These are phyloP conservation scores for Tolypocladium nubicola DNA, from an alignment of 2,329 filamentous ascomycete species.

Conservation along the genomic window DNA sequence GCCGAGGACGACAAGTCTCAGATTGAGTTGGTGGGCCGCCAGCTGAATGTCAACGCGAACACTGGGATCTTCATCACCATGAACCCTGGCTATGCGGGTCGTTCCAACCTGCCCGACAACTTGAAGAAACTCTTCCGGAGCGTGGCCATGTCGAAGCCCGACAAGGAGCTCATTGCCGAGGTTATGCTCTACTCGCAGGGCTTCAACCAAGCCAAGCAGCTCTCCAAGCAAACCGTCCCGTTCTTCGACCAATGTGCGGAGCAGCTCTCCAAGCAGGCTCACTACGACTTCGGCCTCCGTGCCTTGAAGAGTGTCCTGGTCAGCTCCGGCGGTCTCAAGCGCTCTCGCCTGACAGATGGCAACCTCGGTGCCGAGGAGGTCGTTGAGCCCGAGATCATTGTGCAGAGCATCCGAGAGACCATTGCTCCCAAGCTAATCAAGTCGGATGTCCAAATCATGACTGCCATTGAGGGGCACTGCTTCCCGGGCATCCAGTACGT, in stretches of 20 bases:
- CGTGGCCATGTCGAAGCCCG: constrained; percentile 98
- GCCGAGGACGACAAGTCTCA: constrained; percentile 73
- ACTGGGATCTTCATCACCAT: constrained; percentile 99
- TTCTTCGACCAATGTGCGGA: constrained; percentile 90
- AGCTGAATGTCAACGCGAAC: constrained; percentile 79
- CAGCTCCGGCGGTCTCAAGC: constrained; percentile 92
- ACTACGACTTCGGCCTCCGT: constrained; percentile 98
- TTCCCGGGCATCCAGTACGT: constrained; percentile 93
- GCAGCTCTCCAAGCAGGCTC: constrained; percentile 84
- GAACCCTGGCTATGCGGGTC: constrained; percentile 97
- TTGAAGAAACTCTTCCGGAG: constrained; percentile 99
- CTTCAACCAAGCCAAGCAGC: constrained; percentile 88
- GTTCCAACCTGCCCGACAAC: constrained; percentile 96
- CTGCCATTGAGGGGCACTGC: constrained; percentile 67
- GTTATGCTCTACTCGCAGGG: constrained; percentile 99
- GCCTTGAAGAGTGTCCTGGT: constrained; percentile 97
- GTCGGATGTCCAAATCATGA: constrained; percentile 81
- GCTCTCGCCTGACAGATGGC: constrained; percentile 57
- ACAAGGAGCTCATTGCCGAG: constrained; percentile 98
- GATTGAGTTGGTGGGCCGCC: constrained; percentile 89
- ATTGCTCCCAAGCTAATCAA: constrained; percentile 96
- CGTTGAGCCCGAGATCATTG: constrained; percentile 92
- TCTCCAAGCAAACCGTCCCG: constrained; percentile 92
- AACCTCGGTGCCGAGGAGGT: constrained; percentile 55
- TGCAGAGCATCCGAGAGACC: constrained; percentile 96